Evolutionary conservation across 2,329 filamentous ascomycete genomes (phyloP).

Genomic region (Penicillium sp.): DNA sequence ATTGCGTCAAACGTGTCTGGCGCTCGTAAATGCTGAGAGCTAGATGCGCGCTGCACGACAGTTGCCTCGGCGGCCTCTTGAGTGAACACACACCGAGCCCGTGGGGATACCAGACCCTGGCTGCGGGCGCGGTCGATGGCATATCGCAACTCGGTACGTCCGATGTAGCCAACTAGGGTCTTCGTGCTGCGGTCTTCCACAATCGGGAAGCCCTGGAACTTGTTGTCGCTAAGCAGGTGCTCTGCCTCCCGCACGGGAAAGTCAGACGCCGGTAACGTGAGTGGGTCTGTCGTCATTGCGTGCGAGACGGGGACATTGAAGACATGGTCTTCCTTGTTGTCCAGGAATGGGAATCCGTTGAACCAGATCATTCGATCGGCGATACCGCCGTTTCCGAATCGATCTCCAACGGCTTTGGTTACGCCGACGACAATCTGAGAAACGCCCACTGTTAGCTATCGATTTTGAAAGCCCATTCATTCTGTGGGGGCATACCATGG

Average conservation of each 20-base stretch:
- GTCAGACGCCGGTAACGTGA: constrained; percentile 72
- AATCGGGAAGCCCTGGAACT: constrained; percentile 91
- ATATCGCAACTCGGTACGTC: constrained; percentile 86
- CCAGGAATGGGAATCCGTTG: constrained; percentile 93
- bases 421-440: constrained; percentile 84
- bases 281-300: constrained; percentile 79
- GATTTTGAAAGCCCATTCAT: too few species aligned
- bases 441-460: neutral
- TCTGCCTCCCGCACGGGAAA: constrained; percentile 77
- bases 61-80: constrained; percentile 51
- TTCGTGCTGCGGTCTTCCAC: constrained; percentile 73
- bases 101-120: constrained; percentile 65
- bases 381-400: constrained; percentile 94
- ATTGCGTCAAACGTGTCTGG: constrained; percentile 63
- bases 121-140: constrained; percentile 79
- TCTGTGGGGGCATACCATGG: constrained; percentile 64
- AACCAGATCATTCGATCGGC: constrained; percentile 99
- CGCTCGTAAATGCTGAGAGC: constrained; percentile 29
- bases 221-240: constrained; percentile 71
- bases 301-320: constrained; percentile 92
- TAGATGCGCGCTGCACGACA: constrained; percentile 34
- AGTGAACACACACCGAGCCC: constrained; percentile 73
- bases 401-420: constrained; percentile 87
- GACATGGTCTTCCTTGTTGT: constrained; percentile 96
- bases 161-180: constrained; percentile 85